Base-by-base conservation (phyloP, 2,329 filamentous ascomycete genomes). In the Diaporthe sp. region DNA sequence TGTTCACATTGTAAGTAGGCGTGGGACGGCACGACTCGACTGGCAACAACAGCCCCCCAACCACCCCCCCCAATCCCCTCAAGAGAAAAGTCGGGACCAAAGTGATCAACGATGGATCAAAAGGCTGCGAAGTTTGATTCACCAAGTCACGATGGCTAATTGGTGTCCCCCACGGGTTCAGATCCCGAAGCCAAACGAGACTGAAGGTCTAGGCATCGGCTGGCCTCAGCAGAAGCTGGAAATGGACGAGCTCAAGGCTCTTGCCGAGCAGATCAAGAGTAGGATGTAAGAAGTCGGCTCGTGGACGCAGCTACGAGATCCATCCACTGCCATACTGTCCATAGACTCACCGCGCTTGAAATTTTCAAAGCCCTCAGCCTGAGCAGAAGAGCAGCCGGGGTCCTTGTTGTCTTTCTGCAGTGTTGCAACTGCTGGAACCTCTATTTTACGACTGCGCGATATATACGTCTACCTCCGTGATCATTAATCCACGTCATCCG, bases 131-230 rank as follows among this genome's bases (percentile, higher is more conserved):
- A 50, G 6, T 30, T 35, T 22, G 30, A 22, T 27, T 6, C 13
- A 6, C 13, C 8, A 1, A 44, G 30, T 8, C 8, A 37, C 17
- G 50, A 63, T 76, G 63, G 76, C 39, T 63, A 27, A 42, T 59
- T 19, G 22, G 30, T 51, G 44, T 22, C 32, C 44, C 6, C 12
- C 8, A n/a, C 10, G 12, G 1, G 7, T 13, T 51, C 78, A 95
- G 93, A 99, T 99, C 76, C 97, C 97, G 47, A 99, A 99, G 88
- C 96, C 97, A 69, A 97, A 94, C 80, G 87, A 92, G 79, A 81
- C 87, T 47, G 94, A 98, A 82, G 97, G 97, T 9, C 86, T 99
- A 69, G 91, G 89, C 6, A 88, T 98, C 78, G 83, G 85, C 44
- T 99, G 97, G 97, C 95, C 96, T 27, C 87, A 92, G 77, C 89